Evolutionary conservation across 495 filamentous ascomycete species (phyloP), one percentile per base, ranked within the genome.

Genomic region (Trichoderma virens): DNA sequence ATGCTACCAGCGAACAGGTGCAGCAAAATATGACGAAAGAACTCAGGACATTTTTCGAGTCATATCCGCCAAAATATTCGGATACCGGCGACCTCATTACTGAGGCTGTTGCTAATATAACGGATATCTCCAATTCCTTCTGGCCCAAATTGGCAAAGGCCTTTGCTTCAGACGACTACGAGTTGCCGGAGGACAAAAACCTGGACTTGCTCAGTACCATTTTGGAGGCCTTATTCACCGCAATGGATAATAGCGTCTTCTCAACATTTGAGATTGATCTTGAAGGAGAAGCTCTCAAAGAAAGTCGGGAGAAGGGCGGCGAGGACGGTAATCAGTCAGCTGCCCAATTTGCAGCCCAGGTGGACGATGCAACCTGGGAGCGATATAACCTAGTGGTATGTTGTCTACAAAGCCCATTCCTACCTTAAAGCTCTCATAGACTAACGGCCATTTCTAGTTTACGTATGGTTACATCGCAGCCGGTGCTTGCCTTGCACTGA

Each of bases 381-480:
- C 90, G 9, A 80, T 91, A 71, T 79, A 70, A 66, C 30, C 61
- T 69, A 8, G 65, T 74, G 69, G 68, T 76, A 73, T 65, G 71
- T 76, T 41, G 67, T 20, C 30, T 35, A 47, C 11, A 18, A 30
- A 23, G 25, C 7, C 1, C 8, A 30, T 25, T 5, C 20, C 14
- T n/a, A n/a, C 13, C 43, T 5, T 31, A 28, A 27, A 13, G 20
- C 51, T 20, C 3, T 23, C 11, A 38, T 43, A 0, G 31, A 14
- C 59, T 68, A 56, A 66, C 60, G 9, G 61, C 45, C 18, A 61
- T 28, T 14, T 28, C 51, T 3, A 75, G 73, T 78, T 78, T 64
- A 67, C 70, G 1, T 81, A 80, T 63, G 74, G 78, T 30, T 81
- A 78, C 64, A 65, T 78, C 28, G 68, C 75, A n/a, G 77, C 76